Evolutionary conservation across 306 rosid genomes (phyloP).

Genomic region (Vigna unguiculata): DNA sequence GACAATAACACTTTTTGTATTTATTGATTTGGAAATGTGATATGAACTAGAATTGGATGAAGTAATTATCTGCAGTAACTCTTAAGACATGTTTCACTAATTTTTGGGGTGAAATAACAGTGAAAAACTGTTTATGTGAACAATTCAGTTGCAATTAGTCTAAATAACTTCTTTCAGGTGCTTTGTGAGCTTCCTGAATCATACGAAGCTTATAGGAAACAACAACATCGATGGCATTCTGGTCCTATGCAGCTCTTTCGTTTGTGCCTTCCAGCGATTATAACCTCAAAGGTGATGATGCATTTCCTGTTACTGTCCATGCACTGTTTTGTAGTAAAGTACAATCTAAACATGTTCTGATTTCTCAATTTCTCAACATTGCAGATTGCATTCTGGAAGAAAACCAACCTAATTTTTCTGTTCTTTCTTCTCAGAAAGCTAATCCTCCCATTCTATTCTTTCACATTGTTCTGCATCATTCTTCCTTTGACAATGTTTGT

Average conservation of each 20-base stretch:
- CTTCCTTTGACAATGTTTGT: slow-evolving; percentile 86
- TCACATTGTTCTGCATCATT: slow-evolving; percentile 82
- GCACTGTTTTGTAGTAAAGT: neutral
- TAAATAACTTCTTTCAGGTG: slow-evolving; percentile 55
- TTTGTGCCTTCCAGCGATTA: slow-evolving; percentile 69
- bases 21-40: slow-evolving; percentile 10
- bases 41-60: slow-evolving; percentile 22
- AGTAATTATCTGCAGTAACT: slow-evolving; percentile 13
- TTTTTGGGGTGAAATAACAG: neutral
- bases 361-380: slow-evolving; percentile 26
- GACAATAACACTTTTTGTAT: slow-evolving; percentile 15
- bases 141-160: slow-evolving; percentile 19
- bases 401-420: slow-evolving; percentile 68
- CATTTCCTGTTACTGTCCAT: neutral
- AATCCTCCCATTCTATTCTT: slow-evolving; percentile 84
- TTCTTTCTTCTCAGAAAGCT: slow-evolving; percentile 80
- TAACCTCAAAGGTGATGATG: slow-evolving; percentile 64
- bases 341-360: slow-evolving; percentile 33
- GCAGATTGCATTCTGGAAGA: slow-evolving; percentile 74
- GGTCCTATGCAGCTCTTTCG: slow-evolving; percentile 83
- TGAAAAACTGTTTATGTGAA: slow-evolving; percentile 2
- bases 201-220: slow-evolving; percentile 77
- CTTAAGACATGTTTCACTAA: neutral
- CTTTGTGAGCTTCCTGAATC: slow-evolving; percentile 88
- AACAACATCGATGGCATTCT: slow-evolving; percentile 81